These are phyloP conservation scores for Phylloporus rhodoxanthus DNA, from an alignment of 768 basidiomycete species.

Conservation along the genomic window DNA sequence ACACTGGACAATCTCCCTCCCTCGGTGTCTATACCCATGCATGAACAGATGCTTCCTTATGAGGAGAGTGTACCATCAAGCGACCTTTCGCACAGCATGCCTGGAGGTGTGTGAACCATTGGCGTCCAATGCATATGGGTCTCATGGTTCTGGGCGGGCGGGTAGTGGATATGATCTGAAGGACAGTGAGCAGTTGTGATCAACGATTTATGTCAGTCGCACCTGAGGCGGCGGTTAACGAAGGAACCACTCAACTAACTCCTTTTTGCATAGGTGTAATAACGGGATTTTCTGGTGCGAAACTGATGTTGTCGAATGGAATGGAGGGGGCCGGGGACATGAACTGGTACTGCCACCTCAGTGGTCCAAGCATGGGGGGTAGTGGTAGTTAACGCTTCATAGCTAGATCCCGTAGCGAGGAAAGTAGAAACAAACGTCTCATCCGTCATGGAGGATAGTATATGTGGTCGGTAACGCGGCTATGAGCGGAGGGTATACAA, in stretches of 20 bases:
- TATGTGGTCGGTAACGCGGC: neutral
- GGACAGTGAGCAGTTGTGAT: neutral
- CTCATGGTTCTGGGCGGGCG: neutral
- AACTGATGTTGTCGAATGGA: neutral
- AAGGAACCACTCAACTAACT: conserved; percentile 1
- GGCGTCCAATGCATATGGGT: neutral
- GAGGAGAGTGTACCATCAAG: neutral
- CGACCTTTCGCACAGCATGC: neutral
- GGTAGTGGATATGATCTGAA: neutral
- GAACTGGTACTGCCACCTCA: neutral
- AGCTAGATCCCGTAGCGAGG: neutral
- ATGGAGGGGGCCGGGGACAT: neutral
- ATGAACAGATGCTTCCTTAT: conserved; percentile 9
- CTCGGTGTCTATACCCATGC: conserved; percentile 7
- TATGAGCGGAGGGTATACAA: neutral
- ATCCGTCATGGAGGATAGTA: neutral
- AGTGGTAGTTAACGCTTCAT: neutral
- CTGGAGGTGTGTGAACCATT: neutral
- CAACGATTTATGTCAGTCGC: neutral
- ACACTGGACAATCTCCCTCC: neutral
- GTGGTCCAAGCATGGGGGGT: neutral
- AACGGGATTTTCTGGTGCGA: neutral
- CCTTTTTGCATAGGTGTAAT: neutral
- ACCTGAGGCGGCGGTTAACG: neutral
- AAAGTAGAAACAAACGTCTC: neutral